phyloP scores from a whole-genome alignment of 2,329 filamentous ascomycete genomes.

The Cladosporium oxysporum region DNA sequence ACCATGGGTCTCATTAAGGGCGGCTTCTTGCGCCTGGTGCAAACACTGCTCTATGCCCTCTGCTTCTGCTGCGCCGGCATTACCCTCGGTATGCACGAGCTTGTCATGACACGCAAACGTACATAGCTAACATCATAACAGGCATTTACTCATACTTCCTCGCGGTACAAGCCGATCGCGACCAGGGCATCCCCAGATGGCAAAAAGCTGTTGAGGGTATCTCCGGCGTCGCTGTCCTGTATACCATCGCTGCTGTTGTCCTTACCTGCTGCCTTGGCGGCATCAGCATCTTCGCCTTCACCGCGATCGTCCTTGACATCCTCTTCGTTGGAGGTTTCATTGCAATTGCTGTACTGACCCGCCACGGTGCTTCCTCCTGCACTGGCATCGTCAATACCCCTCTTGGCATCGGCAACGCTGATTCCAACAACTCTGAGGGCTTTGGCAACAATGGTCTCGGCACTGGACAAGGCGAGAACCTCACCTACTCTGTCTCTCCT shows the following conservation, averaged over 20 bases:
- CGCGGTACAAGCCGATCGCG: slow-evolving; percentile 66
- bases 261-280: slow-evolving; percentile 80
- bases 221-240: slow-evolving; percentile 71
- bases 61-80: slow-evolving; percentile 73
- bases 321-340: slow-evolving; percentile 76
- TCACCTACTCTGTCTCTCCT: slow-evolving; percentile 49
- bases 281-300: slow-evolving; percentile 67
- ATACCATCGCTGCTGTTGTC: slow-evolving; percentile 70
- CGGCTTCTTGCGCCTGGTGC: slow-evolving; percentile 65
- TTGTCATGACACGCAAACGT: neutral
- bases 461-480: slow-evolving; percentile 40
- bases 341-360: slow-evolving; percentile 76
- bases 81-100: slow-evolving; percentile 59
- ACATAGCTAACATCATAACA: neutral
- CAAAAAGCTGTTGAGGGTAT: slow-evolving; percentile 64
- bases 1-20: slow-evolving; percentile 47
- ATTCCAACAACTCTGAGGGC: slow-evolving; percentile 49
- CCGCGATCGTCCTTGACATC: slow-evolving; percentile 75
- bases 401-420: slow-evolving; percentile 65
- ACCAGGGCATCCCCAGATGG: slow-evolving; percentile 63
- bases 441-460: slow-evolving; percentile 51
- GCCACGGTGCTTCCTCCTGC: slow-evolving; percentile 68
- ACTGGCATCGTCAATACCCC: slow-evolving; percentile 64
- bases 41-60: slow-evolving; percentile 72
- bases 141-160: slow-evolving; percentile 75